These are phyloP conservation scores for Tubosaeta sp. DNA, from an alignment of 768 basidiomycete genomes.

Conservation along the genomic window DNA sequence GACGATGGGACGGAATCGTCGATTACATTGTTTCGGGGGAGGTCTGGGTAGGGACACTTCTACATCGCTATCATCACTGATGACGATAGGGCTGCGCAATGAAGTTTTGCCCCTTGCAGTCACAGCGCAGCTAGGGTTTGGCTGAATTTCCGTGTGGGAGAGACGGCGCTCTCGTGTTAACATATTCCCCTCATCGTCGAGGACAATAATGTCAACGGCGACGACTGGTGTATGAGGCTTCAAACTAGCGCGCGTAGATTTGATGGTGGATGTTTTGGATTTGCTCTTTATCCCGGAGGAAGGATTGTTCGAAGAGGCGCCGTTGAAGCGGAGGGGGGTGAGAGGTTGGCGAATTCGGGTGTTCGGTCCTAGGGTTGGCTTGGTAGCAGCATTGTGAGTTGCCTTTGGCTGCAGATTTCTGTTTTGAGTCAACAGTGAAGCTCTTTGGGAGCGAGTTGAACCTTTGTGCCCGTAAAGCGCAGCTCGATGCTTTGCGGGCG, in stretches of 20 bases:
- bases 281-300: conserved; percentile 21
- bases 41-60: conserved; percentile 22
- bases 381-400: conserved; percentile 7
- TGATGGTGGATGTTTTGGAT: conserved; percentile 13
- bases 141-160: conserved; percentile 41
- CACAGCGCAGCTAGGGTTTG: conserved; percentile 25
- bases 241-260: conserved; percentile 25
- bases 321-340: conserved; percentile 35
- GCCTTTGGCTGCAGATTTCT: conserved; percentile 23
- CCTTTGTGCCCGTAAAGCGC: conserved; percentile 12
- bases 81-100: conserved; percentile 10
- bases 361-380: conserved; percentile 10
- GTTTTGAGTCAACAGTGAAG: conserved; percentile 22
- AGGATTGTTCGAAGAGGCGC: conserved; percentile 35
- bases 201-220: conserved; percentile 61
- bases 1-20: conserved; percentile 22
- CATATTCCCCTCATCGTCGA: conserved; percentile 57
- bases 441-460: conserved; percentile 14
- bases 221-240: conserved; percentile 47
- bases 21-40: conserved; percentile 9
- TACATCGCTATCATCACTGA: conserved; percentile 29
- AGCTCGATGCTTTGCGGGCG: conserved; percentile 15
- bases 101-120: conserved; percentile 8
- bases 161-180: conserved; percentile 60
- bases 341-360: conserved; percentile 37